phyloP scores from a whole-genome alignment of 2,329 filamentous ascomycete genomes.

The Colletotrichum spinosum region DNA sequence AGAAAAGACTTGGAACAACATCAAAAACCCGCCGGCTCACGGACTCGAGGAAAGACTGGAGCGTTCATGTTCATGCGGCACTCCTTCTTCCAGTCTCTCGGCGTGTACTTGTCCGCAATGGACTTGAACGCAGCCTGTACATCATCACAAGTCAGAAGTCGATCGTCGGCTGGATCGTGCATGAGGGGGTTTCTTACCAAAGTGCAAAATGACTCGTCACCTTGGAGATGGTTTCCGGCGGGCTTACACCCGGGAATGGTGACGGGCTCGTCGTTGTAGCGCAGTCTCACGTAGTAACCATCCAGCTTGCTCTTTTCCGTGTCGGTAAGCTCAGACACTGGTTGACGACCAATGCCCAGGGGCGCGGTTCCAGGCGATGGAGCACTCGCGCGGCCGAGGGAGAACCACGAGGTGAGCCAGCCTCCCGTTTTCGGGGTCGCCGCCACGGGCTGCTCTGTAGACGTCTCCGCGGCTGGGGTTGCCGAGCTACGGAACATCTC shows the following conservation, averaged over 20 bases:
- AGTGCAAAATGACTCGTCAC: slow-evolving; percentile 91
- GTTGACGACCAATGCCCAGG: slow-evolving; percentile 70
- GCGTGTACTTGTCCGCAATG: slow-evolving; percentile 91
- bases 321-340: slow-evolving; percentile 64
- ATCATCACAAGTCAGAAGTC: neutral
- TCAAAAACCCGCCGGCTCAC: slow-evolving; percentile 65
- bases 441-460: slow-evolving; percentile 36
- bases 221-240: slow-evolving; percentile 84
- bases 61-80: slow-evolving; percentile 59
- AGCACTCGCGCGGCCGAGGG: slow-evolving; percentile 34
- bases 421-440: slow-evolving; percentile 39
- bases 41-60: slow-evolving; percentile 59
- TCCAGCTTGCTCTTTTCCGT: slow-evolving; percentile 67
- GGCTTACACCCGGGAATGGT: slow-evolving; percentile 83
- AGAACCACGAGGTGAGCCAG: slow-evolving; percentile 50
- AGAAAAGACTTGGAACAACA: neutral
- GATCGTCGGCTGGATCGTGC: neutral
- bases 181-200: slow-evolving; percentile 64
- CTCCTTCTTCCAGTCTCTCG: slow-evolving; percentile 76
- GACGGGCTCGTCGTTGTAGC: slow-evolving; percentile 90
- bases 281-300: slow-evolving; percentile 87
- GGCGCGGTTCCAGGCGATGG: slow-evolving; percentile 47
- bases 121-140: slow-evolving; percentile 85
- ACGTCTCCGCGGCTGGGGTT: slow-evolving; percentile 33
- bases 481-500: slow-evolving; percentile 80